Evolutionary conservation across 148 eudicot species (phyloP), one percentile per base, ranked within the genome.

Genomic region (Drosera capensis): DNA sequence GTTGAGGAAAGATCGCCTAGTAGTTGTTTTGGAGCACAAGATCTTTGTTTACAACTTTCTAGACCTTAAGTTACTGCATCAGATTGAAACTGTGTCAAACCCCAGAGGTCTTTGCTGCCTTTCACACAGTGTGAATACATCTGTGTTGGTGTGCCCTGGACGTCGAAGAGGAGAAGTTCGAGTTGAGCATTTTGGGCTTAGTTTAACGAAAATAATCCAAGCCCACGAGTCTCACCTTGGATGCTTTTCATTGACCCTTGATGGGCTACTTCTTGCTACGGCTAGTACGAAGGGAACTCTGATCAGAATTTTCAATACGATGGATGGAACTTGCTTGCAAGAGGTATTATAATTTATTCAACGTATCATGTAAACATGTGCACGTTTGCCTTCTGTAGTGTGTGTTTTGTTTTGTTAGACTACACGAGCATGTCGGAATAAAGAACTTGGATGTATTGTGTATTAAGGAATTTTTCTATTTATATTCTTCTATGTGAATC

Each of bases 241-340:
- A 28, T 80, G 87, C 77, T 55, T 90, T 46, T 66, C 81, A 37
- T 67, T 90, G 72, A 84, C 99, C n/a, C 50, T 70, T 72, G 99
- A 90, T 58, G 99, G 99, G 25, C 73, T 90, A 40, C 70, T 90
- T 71, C 99, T 90, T 67, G 99, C 99, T 9, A 84, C 99, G 44
- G 95, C 99, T 26, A 84, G 99, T 64, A 61, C 78, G 11, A 84
- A 70, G 63, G 99, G 99, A 25, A 90, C 95, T 49, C 72, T 84
- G 29, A 58, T 90, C 36, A 75, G 99, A 62, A 70, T 90, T 43
- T 90, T 80, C 46, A 90, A 84, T 67, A 80, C 99, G 12, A 67
- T 90, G 85, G 95, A 90, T 66, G 99, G 99, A 37, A 73, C 95
- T 64, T 77, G 63, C 57, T 67, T 90, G 66, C 99, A 90, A 70